phyloP scores from a whole-genome alignment of 2,329 filamentous ascomycete genomes.

The Hymenoscyphus albidus region DNA sequence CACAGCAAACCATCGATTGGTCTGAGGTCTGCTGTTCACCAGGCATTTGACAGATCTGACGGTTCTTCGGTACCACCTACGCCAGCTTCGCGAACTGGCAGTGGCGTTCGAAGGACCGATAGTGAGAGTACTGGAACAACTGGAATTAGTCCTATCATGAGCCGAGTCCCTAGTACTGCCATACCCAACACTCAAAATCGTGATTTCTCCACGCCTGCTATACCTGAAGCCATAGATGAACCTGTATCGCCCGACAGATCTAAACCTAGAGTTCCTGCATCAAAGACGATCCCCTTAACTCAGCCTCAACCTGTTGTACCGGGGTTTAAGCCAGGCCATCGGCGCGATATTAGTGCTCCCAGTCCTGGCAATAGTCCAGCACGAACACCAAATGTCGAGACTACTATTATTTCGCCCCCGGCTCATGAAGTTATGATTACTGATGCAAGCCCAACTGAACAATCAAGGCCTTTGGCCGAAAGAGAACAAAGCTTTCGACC shows the following conservation, averaged over 20 bases:
- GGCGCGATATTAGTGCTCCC: slow-evolving; percentile 55
- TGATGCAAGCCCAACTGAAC: slow-evolving; percentile 24
- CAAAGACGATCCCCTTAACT: slow-evolving; percentile 14
- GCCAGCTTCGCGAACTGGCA: slow-evolving; percentile 45
- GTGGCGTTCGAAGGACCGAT: slow-evolving; percentile 53
- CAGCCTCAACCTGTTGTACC: slow-evolving; percentile 20
- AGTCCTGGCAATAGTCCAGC: slow-evolving; percentile 58
- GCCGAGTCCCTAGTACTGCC: slow-evolving; percentile 44
- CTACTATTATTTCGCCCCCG: slow-evolving; percentile 38
- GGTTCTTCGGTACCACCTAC: slow-evolving; percentile 49
- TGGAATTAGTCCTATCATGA: slow-evolving; percentile 62
- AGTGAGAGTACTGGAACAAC: slow-evolving; percentile 52
- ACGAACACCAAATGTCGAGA: slow-evolving; percentile 50
- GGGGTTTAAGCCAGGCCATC: slow-evolving; percentile 49
- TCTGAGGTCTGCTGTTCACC: slow-evolving; percentile 58
- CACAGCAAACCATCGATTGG: slow-evolving; percentile 51
- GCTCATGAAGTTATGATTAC: slow-evolving; percentile 44
- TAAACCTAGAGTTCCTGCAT: background rate
- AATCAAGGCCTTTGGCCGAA: slow-evolving; percentile 23
- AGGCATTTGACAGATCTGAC: slow-evolving; percentile 59
- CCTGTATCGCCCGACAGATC: slow-evolving; percentile 23
- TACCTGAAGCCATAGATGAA: slow-evolving; percentile 48
- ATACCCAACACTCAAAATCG: slow-evolving; percentile 33
- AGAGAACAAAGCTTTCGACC: slow-evolving; percentile 32
- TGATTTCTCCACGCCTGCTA: slow-evolving; percentile 46